Percentiles rank a stretch among this genome's conserved stretches.
Conservation (phyloP, 352 stramenopile genomes). For the Plasmopara viticola region DNA sequence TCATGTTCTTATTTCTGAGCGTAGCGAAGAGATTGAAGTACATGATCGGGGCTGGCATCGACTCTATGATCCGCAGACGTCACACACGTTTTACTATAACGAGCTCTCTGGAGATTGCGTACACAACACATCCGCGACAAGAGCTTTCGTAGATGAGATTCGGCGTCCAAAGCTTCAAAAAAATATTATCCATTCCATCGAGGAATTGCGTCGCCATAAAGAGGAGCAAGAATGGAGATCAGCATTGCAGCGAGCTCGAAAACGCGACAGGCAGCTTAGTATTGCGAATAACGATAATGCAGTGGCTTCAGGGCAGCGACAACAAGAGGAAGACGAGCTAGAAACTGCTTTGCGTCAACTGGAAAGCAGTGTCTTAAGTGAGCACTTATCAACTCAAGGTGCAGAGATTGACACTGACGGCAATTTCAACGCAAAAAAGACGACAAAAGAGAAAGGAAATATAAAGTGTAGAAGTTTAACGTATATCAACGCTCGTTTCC, state of each 20-base stretch:
- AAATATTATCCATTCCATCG: conserved; percentile 30
- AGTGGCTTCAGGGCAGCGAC: conserved; percentile 12
- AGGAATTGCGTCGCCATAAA: conserved; percentile 38
- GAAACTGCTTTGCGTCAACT: conserved; percentile 35
- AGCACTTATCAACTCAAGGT: conserved; percentile 37
- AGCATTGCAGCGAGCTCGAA: conserved; percentile 38
- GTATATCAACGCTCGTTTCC: conserved; percentile 60
- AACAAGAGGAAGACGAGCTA: conserved; percentile 32
- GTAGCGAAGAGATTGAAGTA: conserved; percentile 60
- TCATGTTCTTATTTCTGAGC: conserved; percentile 38
- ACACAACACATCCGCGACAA: conserved; percentile 40
- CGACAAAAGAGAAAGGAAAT: conserved; percentile 4
- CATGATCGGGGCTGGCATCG: conserved; percentile 44
- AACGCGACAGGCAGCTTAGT: conserved; percentile 31
- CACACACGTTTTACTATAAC: conserved; percentile 65
- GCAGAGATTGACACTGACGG: conserved; percentile 8
- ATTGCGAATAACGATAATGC: conserved; percentile 18
- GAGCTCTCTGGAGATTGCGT: conserved; percentile 57
- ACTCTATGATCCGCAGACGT: conserved; percentile 49
- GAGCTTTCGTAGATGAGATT: conserved; percentile 34
- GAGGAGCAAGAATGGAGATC: conserved; percentile 68
- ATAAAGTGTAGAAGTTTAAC: conserved; percentile 31
- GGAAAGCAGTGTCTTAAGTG: conserved; percentile 44
- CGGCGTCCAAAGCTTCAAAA: conserved; percentile 22
- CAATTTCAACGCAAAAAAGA: conserved; percentile 7